Evolutionary conservation across 257 asterid species (phyloP).

Genomic region (Datura wrightii): DNA sequence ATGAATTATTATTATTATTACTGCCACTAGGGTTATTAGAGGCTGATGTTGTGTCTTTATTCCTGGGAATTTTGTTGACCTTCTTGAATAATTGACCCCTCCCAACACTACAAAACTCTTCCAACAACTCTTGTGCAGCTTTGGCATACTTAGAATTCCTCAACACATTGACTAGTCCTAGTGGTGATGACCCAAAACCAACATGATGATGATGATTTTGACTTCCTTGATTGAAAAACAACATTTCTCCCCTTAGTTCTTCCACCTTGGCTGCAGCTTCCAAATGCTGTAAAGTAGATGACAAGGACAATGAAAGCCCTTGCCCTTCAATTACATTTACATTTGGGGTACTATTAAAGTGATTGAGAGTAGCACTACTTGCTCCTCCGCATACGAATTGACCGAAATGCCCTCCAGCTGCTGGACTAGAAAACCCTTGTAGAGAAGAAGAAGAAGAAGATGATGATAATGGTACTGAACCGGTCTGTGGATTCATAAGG

Average conservation of each 20-base stretch:
- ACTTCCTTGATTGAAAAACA: constrained; percentile 66
- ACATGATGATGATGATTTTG: constrained; percentile 50
- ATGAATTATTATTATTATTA: constrained; percentile 51
- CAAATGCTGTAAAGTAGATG: constrained; percentile 73
- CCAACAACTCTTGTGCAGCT: constrained; percentile 81
- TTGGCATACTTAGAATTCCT: constrained; percentile 77
- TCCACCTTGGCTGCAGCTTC: constrained; percentile 71
- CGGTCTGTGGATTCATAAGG: constrained; percentile 69
- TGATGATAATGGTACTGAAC: constrained; percentile 57
- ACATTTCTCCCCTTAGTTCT: constrained; percentile 69
- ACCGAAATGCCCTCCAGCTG: constrained; percentile 47
- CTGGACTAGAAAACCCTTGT: constrained; percentile 47
- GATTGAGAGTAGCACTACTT: constrained; percentile 31
- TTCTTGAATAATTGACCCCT: constrained; percentile 70
- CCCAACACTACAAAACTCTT: constrained; percentile 92
- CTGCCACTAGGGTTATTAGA: constrained; percentile 40
- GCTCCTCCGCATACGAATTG: constrained; percentile 62
- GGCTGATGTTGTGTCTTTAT: constrained; percentile 38
- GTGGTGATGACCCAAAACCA: constrained; percentile 50
- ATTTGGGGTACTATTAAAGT: constrained; percentile 35
- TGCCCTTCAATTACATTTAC: constrained; percentile 59
- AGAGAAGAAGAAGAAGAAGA: constrained; percentile 51
- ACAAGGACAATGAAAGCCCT: constrained; percentile 81
- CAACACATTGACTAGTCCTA: constrained; percentile 59
- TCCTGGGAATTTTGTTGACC: constrained; percentile 48